Conservation (phyloP, 352 stramenopile genomes). For the Phytophthora rubi region DNA sequence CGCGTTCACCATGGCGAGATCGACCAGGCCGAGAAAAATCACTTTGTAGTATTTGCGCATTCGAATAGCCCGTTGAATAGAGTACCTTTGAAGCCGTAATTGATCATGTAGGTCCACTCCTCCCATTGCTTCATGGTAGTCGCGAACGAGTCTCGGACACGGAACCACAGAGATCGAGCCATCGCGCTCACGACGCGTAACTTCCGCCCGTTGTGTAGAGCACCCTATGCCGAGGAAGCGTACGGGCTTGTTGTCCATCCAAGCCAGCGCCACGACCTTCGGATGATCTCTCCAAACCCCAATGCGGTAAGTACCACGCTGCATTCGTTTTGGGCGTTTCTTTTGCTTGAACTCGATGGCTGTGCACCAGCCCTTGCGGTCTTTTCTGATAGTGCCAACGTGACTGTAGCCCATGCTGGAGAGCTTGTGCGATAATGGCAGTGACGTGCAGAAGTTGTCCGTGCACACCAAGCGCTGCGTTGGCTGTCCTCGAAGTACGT, state of each 20-base stretch:
- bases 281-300: conserved; percentile 5
- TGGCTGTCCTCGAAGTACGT: conserved; percentile 10
- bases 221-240: too few species aligned
- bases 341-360: conserved; percentile 20
- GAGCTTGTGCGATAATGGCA: conserved; percentile 12
- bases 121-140: too few species aligned
- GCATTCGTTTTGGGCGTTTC: conserved; percentile 9
- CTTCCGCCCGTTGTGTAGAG: too few species aligned
- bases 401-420: conserved; percentile 10
- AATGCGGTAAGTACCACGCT: conserved; percentile 3
- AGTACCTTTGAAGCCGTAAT: too few species aligned
- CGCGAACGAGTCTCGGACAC: too few species aligned
- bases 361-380: conserved; percentile 15
- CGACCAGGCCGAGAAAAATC: conserved; percentile 29
- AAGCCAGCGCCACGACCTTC: conserved; percentile 13
- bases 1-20: conserved; percentile 29
- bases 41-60: conserved; percentile 36
- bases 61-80: background rate
- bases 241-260: conserved; percentile 14
- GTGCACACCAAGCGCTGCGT: background rate
- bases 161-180: too few species aligned
- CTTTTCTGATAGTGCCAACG: conserved; percentile 16
- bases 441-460: conserved; percentile 13
- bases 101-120: too few species aligned
- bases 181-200: too few species aligned